Evolutionary conservation across 1,284 basidiomycete genomes (phyloP).

Genomic region (Ceratorhiza oryzae-sativae): DNA sequence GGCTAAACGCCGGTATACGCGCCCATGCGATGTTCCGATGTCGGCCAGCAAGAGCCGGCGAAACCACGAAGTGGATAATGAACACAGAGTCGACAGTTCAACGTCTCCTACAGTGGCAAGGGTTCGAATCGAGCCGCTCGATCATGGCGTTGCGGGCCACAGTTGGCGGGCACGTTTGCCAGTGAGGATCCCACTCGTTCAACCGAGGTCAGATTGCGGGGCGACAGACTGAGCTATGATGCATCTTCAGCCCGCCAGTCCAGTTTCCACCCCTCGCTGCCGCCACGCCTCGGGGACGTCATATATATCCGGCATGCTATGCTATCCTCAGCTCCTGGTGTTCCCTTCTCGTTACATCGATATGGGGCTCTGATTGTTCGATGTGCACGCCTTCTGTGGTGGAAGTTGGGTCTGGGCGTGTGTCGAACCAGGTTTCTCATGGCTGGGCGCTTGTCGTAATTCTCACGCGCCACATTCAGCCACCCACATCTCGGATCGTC

Average conservation of each 20-base stretch:
- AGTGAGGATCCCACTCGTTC: slow-evolving; percentile 6
- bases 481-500: background rate
- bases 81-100: too few relatives aligned
- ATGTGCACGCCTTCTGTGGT: background rate
- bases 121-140: background rate
- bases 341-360: too few relatives aligned
- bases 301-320: background rate
- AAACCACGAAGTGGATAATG: too few relatives aligned
- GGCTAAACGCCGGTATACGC: slow-evolving; percentile 1
- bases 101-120: background rate
- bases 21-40: background rate
- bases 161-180: slow-evolving; percentile 13
- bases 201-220: slow-evolving; percentile 22
- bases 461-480: slow-evolving; percentile 17
- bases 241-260: background rate
- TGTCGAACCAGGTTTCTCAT: background rate
- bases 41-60: too few relatives aligned
- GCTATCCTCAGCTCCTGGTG: too few relatives aligned
- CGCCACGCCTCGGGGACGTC: background rate
- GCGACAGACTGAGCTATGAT: slow-evolving; percentile 12
- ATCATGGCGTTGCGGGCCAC: background rate
- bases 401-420: slow-evolving; percentile 6
- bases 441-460: background rate
- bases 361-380: background rate
- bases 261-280: background rate